These are phyloP conservation scores for Graphilbum ipis-grandicollis DNA, from an alignment of 2,329 filamentous ascomycete species.

Conservation along the genomic window DNA sequence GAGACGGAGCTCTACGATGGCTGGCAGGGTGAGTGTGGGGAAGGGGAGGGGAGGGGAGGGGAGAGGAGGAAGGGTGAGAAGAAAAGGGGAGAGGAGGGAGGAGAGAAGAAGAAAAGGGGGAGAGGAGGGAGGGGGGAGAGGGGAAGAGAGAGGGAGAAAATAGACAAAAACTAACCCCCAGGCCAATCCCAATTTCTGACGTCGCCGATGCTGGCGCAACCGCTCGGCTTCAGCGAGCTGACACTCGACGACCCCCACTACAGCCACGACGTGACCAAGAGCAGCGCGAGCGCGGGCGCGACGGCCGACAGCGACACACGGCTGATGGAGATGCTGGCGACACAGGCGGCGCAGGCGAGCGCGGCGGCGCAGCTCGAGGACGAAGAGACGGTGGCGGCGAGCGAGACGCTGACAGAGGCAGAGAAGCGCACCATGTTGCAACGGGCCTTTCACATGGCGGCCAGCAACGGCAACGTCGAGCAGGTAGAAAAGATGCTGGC, in stretches of 20 bases:
- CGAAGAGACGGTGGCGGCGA: slow-evolving; percentile 61
- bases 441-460: slow-evolving; percentile 81
- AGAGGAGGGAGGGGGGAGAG: too few relatives aligned
- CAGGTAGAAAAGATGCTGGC: slow-evolving; percentile 60
- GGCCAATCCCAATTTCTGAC: slow-evolving; percentile 93
- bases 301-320: slow-evolving; percentile 64
- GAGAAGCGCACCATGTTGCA: slow-evolving; percentile 75
- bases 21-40: slow-evolving; percentile 59
- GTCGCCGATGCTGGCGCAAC: slow-evolving; percentile 67
- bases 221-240: slow-evolving; percentile 65
- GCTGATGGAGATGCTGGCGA: slow-evolving; percentile 89
- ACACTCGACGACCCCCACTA: slow-evolving; percentile 63
- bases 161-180: slow-evolving; percentile 18
- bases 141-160: not conserved
- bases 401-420: slow-evolving; percentile 52
- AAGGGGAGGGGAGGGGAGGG: too few relatives aligned
- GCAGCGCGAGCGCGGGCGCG: too few relatives aligned
- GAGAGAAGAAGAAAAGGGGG: too few relatives aligned
- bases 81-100: not conserved
- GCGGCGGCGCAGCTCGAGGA: slow-evolving; percentile 56
- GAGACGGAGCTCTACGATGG: slow-evolving; percentile 98
- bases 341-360: slow-evolving; percentile 65
- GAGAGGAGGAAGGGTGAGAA: not conserved
- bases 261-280: slow-evolving; percentile 46
- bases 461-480: slow-evolving; percentile 84